Evolutionary conservation across 2,329 filamentous ascomycete species (phyloP).

Genomic region (Chaetomium sp.): DNA sequence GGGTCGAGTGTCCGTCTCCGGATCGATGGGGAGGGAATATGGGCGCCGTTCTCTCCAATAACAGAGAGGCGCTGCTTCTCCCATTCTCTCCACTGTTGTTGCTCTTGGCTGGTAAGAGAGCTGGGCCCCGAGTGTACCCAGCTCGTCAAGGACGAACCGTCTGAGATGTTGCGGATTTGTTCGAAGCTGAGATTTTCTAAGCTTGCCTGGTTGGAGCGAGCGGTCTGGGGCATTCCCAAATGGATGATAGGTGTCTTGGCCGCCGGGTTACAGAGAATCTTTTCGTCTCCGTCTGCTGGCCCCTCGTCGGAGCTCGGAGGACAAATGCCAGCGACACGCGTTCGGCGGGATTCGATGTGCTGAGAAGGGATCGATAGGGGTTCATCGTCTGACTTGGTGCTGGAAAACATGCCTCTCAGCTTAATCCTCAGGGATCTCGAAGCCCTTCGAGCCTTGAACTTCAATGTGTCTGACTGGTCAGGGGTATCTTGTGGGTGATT

Average conservation of each 20-base stretch:
- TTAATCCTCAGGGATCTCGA: slow-evolving; percentile 57
- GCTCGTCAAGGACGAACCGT: slow-evolving; percentile 61
- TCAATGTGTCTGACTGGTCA: slow-evolving; percentile 34
- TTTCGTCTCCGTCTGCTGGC: slow-evolving; percentile 13
- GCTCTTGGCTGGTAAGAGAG: slow-evolving; percentile 43
- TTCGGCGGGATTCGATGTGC: slow-evolving; percentile 43
- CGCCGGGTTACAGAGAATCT: slow-evolving; percentile 32
- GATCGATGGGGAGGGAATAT: slow-evolving; percentile 36
- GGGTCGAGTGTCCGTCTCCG: slow-evolving; percentile 24
- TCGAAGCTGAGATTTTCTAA: slow-evolving; percentile 43
- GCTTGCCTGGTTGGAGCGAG: slow-evolving; percentile 50
- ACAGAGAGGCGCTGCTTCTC: slow-evolving; percentile 55
- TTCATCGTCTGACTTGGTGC: slow-evolving; percentile 32
- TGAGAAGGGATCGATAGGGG: slow-evolving; percentile 39
- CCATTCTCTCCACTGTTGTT: slow-evolving; percentile 36
- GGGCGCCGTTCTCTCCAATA: slow-evolving; percentile 51
- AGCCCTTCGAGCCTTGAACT: slow-evolving; percentile 52
- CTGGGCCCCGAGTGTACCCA: slow-evolving; percentile 61
- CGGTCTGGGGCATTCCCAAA: slow-evolving; percentile 38
- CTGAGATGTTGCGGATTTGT: slow-evolving; percentile 31
- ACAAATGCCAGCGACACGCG: slow-evolving; percentile 22
- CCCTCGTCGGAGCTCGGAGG: slow-evolving; percentile 1
- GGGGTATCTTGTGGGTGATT: slow-evolving; percentile 11
- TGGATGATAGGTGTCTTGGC: slow-evolving; percentile 47
- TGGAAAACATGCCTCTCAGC: slow-evolving; percentile 51